phyloP scores from a whole-genome alignment of 768 basidiomycete genomes.

The Naganishia friedmannii region DNA sequence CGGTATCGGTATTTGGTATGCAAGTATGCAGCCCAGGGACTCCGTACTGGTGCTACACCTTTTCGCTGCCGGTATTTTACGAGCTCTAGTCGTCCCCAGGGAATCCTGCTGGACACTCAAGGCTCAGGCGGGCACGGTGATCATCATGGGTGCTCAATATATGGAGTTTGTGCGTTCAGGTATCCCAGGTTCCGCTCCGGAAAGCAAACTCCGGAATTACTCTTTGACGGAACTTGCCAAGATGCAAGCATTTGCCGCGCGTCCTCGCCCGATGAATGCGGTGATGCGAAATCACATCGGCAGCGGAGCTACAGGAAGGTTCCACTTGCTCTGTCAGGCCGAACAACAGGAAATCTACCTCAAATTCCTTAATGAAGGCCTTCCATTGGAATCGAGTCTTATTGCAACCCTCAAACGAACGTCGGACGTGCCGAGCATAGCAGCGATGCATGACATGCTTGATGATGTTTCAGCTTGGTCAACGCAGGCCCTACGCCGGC shows the following conservation, averaged over 20 bases:
- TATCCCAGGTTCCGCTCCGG: not conserved
- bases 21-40: conserved; percentile 67
- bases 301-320: conserved; percentile 47
- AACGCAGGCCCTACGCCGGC: conserved; percentile 42
- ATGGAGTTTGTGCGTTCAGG: conserved; percentile 52
- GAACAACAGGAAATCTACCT: conserved; percentile 77
- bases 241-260: conserved; percentile 86
- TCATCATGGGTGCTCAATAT: conserved; percentile 92
- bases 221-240: conserved; percentile 72
- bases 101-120: conserved; percentile 89
- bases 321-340: conserved; percentile 83
- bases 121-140: conserved; percentile 71
- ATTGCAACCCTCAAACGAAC: conserved; percentile 32
- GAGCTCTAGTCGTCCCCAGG: conserved; percentile 74
- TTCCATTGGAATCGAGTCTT: conserved; percentile 82
- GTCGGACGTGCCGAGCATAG: conserved; percentile 53
- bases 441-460: conserved; percentile 35
- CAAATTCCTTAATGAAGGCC: conserved; percentile 79
- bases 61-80: conserved; percentile 73
- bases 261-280: conserved; percentile 54
- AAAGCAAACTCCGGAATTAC: conserved; percentile 55
- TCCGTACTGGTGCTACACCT: conserved; percentile 72
- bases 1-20: conserved; percentile 83
- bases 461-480: conserved; percentile 29
- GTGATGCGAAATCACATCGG: conserved; percentile 40